Evolutionary conservation across 805 yeast genomes (phyloP), one percentile per base, ranked within the genome.

Genomic region (Peterozyma xylosa): DNA sequence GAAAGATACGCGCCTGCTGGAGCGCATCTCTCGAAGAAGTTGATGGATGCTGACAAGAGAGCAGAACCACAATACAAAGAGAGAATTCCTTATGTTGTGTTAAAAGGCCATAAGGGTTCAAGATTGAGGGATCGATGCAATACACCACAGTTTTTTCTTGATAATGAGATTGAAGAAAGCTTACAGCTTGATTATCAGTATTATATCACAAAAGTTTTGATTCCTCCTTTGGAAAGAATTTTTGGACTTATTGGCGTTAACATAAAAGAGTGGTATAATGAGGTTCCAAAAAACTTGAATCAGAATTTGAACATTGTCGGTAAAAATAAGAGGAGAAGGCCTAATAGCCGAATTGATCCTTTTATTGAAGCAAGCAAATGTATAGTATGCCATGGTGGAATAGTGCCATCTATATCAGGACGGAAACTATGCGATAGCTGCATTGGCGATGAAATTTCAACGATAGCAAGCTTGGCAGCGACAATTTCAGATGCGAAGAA

Each of bases 161-260:
- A 62, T 1, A 48, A 67, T 44, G 46, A 48, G 14, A 37, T 41
- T 71, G 58, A 53, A 48, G 37, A 57, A 49, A 29, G 48, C 4
- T 57, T 73, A 45, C 73, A 68, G 39, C 58, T 93, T 15, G 99
- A 93, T 54, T 71, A 82, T 16, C 88, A 86, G 35, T 93, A 93
- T 57, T 93, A 93, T 60, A 88, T 93, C 39, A 74, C 75, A 2
- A 83, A 86, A 54, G 87, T 87, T 2, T 61, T 93, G 39, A 78
- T 91, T 9, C 98, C 99, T 2, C 98, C 99, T 0, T 63, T 93
- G 43, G 95, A 87, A 49, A 66, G 99, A 46, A 66, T 91, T 2
- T 86, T 93, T 60, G 84, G 80, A 52, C 61, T 91, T 11, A 63
- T 88, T 45, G 99, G 99, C 0, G 93, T 85, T 2, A 84, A 88